Percentiles rank a stretch among this genome's conserved stretches.
Evolutionary conservation across 768 basidiomycete genomes (phyloP).

Genomic region (Tricholoma saponaceum): DNA sequence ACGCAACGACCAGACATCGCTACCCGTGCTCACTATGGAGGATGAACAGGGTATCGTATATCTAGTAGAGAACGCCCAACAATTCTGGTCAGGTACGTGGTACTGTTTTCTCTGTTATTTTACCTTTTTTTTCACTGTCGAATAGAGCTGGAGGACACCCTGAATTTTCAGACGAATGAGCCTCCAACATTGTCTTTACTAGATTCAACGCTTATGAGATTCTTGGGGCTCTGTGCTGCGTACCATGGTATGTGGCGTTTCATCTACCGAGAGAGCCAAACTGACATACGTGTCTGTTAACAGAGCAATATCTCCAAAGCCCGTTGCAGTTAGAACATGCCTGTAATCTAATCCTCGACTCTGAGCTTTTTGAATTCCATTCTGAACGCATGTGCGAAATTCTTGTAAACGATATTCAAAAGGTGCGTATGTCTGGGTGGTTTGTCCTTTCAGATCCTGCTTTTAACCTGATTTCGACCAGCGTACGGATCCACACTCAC

Average conservation of each 20-base stretch:
- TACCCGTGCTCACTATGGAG: conserved; percentile 41
- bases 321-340: conserved; percentile 84
- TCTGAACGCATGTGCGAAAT: conserved; percentile 89
- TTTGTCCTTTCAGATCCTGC: conserved; percentile 7
- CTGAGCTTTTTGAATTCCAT: conserved; percentile 87
- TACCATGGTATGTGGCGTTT: conserved; percentile 69
- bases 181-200: conserved; percentile 65
- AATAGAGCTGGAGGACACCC: conserved; percentile 83
- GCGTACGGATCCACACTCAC: conserved; percentile 74
- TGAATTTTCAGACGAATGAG: conserved; percentile 61
- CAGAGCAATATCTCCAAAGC: conserved; percentile 81
- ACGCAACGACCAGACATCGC: conserved; percentile 18
- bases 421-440: conserved; percentile 44
- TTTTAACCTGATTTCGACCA: conserved; percentile 39
- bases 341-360: conserved; percentile 68
- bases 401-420: conserved; percentile 62
- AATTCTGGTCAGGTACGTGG: conserved; percentile 84
- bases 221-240: conserved; percentile 71
- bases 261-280: not conserved
- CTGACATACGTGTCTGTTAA: conserved; percentile 4
- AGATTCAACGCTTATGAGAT: conserved; percentile 76
- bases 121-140: conserved; percentile 1
- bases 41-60: conserved; percentile 80
- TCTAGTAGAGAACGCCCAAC: conserved; percentile 76
- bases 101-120: not conserved